phyloP scores from a whole-genome alignment of 2,329 filamentous ascomycete species.

The Curvularia sp. region DNA sequence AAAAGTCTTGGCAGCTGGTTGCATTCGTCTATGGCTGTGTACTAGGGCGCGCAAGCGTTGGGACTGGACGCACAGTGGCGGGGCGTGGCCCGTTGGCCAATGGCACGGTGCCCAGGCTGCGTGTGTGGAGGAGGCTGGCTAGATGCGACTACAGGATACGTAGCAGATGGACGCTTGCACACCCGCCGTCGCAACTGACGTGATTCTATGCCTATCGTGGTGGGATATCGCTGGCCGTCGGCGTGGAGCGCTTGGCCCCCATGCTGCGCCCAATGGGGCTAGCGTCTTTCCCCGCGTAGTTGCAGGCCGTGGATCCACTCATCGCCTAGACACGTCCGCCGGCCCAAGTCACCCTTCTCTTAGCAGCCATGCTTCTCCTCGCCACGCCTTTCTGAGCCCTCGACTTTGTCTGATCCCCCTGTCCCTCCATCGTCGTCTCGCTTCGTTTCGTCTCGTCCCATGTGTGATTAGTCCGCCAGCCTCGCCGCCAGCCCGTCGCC shows the following conservation, averaged over 20 bases:
- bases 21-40: background rate
- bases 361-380: conserved; percentile 16
- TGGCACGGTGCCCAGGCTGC: background rate
- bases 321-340: conserved; percentile 25
- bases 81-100: background rate
- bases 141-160: no score
- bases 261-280: conserved; percentile 32
- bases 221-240: conserved; percentile 1
- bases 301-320: conserved; percentile 32
- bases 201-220: background rate
- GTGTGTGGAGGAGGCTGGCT: background rate
- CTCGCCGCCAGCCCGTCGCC: conserved; percentile 38
- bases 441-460: conserved; percentile 16
- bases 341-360: conserved; percentile 26
- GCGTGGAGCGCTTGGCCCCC: conserved; percentile 6
- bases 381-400: conserved; percentile 18
- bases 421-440: conserved; percentile 7
- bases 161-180: background rate
- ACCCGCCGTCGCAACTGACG: background rate
- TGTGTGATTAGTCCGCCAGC: conserved; percentile 24
- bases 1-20: background rate
- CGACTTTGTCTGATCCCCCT: conserved; percentile 15
- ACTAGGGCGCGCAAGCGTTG: background rate
- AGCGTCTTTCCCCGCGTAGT: conserved; percentile 38
- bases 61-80: background rate